Base-by-base conservation (phyloP, 2,329 filamentous ascomycete species). In the Cercospora sp. region DNA sequence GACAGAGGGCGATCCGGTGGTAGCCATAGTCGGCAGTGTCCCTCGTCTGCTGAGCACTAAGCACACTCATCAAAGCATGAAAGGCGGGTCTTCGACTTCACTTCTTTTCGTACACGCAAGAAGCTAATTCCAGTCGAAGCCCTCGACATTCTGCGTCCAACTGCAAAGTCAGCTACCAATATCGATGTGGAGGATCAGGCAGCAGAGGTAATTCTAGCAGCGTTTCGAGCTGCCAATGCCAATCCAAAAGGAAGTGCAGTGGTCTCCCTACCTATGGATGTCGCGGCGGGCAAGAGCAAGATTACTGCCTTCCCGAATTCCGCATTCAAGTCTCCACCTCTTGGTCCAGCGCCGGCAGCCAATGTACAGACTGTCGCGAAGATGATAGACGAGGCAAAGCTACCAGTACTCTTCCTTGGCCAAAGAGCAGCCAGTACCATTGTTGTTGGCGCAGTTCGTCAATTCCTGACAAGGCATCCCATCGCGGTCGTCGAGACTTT, bases 401-500 rank as follows among this genome's bases (percentile, higher is more conserved):
- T 77, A 13, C 83, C 83, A 0, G 81, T 84, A 1, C 73, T 85
- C 2, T 83, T 83, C 70, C 78, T 85, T 2, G 83, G 83, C 3
- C 80, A 82, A 72, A 73, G 83, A 58, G 81, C 82, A 4, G 80
- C 80, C 6, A 80, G 79, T 60, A 74, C 77, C 8, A 73, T 77
- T 10, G 81, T 83, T 5, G 81, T 84, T 3, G 74, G 71, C 1
- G 80, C 80, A 1, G 80, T 84, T 9, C 82, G 81, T 9, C 73
- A 77, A 0, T 80, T 84, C 60, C 77, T 84, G 8, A 72, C 73
- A 7, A 80, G 79, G 58, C 78, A 80, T 69, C 81, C 81, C 0
- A 78, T 84, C 7, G 81, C 82, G 1, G 82, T 84, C 1, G 78
- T 85, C n/a, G 83, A 85, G 74, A 85, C 83, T 0, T 85, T 85